phyloP scores from a whole-genome alignment of 164 flowering plant genomes.

The grape (Vitis vinifera) region DNA sequence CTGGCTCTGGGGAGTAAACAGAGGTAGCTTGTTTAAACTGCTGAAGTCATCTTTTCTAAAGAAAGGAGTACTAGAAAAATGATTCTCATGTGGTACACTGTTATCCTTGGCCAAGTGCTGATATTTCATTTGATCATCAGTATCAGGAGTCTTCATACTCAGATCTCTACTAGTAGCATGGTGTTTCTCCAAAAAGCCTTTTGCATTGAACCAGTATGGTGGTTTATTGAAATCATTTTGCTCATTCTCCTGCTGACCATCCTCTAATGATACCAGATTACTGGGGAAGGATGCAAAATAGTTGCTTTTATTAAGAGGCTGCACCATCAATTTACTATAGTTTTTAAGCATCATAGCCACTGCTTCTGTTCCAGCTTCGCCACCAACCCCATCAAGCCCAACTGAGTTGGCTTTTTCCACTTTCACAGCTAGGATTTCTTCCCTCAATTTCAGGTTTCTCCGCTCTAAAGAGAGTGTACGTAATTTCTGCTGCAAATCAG shows the following conservation, averaged over 20 bases:
- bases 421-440: constrained; percentile 47
- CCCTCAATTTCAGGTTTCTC: constrained; percentile 65
- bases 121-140: constrained; percentile 18
- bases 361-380: constrained; percentile 24
- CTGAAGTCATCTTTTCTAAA: too few species aligned
- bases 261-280: constrained; percentile 25
- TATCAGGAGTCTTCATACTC: constrained; percentile 18
- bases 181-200: constrained; percentile 13
- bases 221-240: constrained; percentile 3
- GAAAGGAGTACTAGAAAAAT: too few species aligned
- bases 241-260: constrained; percentile 23
- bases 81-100: too few species aligned
- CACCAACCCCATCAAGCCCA: constrained; percentile 18
- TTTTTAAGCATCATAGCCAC: constrained; percentile 19
- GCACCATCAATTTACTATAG: constrained; percentile 25
- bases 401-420: constrained; percentile 32
- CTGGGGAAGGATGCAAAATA: constrained; percentile 8
- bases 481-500: constrained; percentile 83
- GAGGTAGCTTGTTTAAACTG: too few species aligned
- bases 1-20: too few species aligned
- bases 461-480: constrained; percentile 54
- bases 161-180: constrained; percentile 19
- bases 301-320: constrained; percentile 20
- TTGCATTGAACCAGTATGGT: too few species aligned
- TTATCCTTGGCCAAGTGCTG: too few species aligned